Conservation (phyloP, 495 filamentous ascomycete species). For the Pyrenula massariospora region DNA sequence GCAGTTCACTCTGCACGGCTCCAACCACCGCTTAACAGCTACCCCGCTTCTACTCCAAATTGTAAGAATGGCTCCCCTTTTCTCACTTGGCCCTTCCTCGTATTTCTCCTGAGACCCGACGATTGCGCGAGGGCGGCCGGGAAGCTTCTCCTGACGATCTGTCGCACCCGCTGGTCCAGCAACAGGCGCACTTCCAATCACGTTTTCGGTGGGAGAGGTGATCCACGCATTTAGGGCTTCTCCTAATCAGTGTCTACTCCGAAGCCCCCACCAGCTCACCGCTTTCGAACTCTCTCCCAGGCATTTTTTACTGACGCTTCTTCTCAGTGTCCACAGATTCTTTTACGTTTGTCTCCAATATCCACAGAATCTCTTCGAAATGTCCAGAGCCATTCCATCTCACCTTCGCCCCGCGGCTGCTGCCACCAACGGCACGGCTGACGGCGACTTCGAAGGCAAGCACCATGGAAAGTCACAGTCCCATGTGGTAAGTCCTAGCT, state of each 20-base stretch:
- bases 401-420: constrained; percentile 60
- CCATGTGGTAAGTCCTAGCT: constrained; percentile 69
- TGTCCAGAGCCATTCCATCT: constrained; percentile 57
- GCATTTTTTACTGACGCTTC: constrained; percentile 5
- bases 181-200: background rate
- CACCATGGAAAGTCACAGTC: constrained; percentile 94
- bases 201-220: background rate
- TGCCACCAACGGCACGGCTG: constrained; percentile 36
- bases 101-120: background rate
- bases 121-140: background rate
- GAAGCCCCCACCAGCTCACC: background rate
- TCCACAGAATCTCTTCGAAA: too few species aligned
- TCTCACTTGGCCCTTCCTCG: background rate
- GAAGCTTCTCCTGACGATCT: background rate
- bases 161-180: background rate
- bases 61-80: background rate
- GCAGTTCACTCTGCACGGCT: too few species aligned
- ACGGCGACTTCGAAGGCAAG: constrained; percentile 47
- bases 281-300: background rate
- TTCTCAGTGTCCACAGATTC: constrained; percentile 3
- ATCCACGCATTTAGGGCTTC: background rate
- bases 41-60: background rate
- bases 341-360: background rate
- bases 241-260: background rate
- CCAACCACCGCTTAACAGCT: background rate